phyloP scores from a whole-genome alignment of 345 rosid species.

The Ailanthus altissimus region DNA sequence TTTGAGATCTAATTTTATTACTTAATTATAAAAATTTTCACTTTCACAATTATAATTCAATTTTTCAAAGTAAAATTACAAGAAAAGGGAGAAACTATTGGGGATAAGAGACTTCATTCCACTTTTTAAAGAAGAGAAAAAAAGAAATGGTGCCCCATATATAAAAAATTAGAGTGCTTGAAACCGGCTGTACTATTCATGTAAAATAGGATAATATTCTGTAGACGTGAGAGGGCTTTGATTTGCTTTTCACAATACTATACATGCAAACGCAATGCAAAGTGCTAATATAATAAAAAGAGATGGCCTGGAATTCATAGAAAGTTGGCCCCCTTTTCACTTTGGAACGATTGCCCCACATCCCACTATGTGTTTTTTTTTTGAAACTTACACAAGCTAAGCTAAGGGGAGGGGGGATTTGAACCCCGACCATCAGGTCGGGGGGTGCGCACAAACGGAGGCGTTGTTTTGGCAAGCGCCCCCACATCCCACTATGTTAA shows the following conservation, averaged over 20 bases:
- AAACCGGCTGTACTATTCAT: not conserved
- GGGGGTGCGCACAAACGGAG: no score
- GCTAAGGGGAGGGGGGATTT: no score
- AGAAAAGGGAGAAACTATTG: not conserved
- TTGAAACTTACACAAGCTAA: no score
- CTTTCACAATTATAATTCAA: not conserved
- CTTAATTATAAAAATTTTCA: no score
- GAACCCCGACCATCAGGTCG: no score
- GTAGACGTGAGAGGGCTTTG: constrained; percentile 24
- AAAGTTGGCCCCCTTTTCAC: constrained; percentile 49
- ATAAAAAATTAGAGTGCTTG: not conserved
- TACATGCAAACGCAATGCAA: constrained; percentile 46
- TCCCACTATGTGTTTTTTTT: not conserved
- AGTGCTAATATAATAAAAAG: constrained; percentile 23
- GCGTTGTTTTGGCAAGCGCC: no score
- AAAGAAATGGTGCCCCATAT: not conserved
- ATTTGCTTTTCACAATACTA: constrained; percentile 24
- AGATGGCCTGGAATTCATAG: constrained; percentile 5
- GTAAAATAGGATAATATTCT: constrained; percentile 20
- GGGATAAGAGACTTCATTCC: not conserved
- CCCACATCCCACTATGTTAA: constrained; percentile 12
- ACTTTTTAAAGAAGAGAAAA: no score
- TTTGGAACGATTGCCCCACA: constrained; percentile 34
- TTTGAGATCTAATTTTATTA: not conserved
- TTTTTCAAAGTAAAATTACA: not conserved